phyloP scores from a whole-genome alignment of 2,329 filamentous ascomycete species.

The Coleophoma cylindrospora region DNA sequence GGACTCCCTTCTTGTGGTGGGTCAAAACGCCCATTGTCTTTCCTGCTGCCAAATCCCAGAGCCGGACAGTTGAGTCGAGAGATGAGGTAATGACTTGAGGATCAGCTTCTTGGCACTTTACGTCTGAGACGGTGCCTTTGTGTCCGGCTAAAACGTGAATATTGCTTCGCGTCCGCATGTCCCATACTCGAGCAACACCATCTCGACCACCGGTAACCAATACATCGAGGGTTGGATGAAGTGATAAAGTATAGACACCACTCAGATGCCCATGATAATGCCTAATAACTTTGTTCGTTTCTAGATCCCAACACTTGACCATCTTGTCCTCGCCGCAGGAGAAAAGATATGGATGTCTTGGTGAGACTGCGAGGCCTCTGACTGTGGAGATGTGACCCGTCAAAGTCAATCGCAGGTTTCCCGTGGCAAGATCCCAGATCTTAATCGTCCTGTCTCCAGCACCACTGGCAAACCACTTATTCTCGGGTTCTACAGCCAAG shows the following conservation, averaged over 20 bases:
- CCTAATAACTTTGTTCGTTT: constrained; percentile 98
- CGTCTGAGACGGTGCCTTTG: constrained; percentile 81
- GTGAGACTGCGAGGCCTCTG: constrained; percentile 84
- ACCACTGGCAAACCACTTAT: constrained; percentile 96
- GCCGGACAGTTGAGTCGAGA: constrained; percentile 81
- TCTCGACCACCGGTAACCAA: constrained; percentile 93
- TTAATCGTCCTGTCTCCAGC: constrained; percentile 97
- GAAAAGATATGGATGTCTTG: constrained; percentile 93
- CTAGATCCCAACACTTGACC: constrained; percentile 99
- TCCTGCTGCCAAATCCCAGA: constrained; percentile 94
- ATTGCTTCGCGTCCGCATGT: constrained; percentile 95
- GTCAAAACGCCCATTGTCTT: constrained; percentile 96
- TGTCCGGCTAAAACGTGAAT: constrained; percentile 91
- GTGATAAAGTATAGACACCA: constrained; percentile 85
- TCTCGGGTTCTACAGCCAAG: constrained; percentile 88
- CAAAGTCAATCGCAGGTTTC: constrained; percentile 76
- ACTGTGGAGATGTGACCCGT: constrained; percentile 95
- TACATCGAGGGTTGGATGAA: constrained; percentile 95
- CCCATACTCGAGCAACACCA: constrained; percentile 93
- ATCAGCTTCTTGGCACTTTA: constrained; percentile 93
- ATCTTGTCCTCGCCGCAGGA: constrained; percentile 99
- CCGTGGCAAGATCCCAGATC: constrained; percentile 94
- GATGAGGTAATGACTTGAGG: constrained; percentile 94
- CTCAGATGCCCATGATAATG: constrained; percentile 97
- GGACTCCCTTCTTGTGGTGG: constrained; percentile 97